Evolutionary conservation across 805 yeast species (phyloP), one percentile per base, ranked within the genome.

Genomic region (Lachancea sp.): DNA sequence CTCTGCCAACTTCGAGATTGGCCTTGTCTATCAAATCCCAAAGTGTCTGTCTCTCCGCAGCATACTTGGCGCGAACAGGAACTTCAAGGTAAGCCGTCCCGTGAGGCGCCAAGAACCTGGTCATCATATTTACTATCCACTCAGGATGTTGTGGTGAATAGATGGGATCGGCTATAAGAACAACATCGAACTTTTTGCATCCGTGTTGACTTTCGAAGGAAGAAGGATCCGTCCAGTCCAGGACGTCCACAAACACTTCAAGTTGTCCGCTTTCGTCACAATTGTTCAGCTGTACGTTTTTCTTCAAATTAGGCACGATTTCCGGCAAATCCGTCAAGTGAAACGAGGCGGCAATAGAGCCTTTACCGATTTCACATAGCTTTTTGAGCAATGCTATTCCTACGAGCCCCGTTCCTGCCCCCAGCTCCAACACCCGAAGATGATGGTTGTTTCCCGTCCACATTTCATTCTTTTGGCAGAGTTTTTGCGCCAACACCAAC

Each of bases 391-490:
- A 72, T 0, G 81, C 72, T 30, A 93, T 83, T 0, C 98, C 97
- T 2, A 82, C 83, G 13, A 91, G 69, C 0, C 99, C 99, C 0
- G 99, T 93, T 0, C 99, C 99, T 0, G 98, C 73, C 0, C 99
- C 99, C n/a, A 93, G 67, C 56, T 91, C 99, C 25, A 85, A 60
- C 0, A 81, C 62, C 30, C 60, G 40, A 22, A 22, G 25, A 22
- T 22, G 25, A 6, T 58, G 54, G 13, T 53, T 52, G 48, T 15
- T 47, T 36, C 26, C 47, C 36, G 25, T 42, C 31, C 3, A 16
- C 30, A 22, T 32, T 17, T 22, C 25, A 10, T 29, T 32, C 10
- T 58, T 56, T 22, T 60, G 53, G 5, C 73, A 60, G 3, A 87
- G 59, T 20, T 84, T 63, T 25, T 67, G 67, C 2, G 93, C 74